Evolutionary conservation across 768 basidiomycete genomes (phyloP).

Genomic region (Mycena galopus): DNA sequence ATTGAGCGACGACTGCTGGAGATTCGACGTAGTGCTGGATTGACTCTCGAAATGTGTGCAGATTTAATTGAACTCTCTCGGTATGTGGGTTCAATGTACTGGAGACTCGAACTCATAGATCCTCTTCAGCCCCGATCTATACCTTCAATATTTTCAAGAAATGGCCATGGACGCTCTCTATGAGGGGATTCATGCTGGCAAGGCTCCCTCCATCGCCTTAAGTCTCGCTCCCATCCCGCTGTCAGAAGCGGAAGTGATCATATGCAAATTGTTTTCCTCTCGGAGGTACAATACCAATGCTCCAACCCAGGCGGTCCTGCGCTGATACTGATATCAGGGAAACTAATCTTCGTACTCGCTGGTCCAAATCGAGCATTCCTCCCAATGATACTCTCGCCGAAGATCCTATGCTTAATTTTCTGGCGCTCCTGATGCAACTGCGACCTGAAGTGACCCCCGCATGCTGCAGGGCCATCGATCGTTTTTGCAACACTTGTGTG

Average conservation of each 20-base stretch:
- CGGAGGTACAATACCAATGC: neutral
- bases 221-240: neutral
- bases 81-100: neutral
- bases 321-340: neutral
- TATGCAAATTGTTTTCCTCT: neutral
- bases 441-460: neutral
- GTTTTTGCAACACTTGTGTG: neutral
- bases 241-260: neutral
- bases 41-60: conserved; percentile 4
- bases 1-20: neutral
- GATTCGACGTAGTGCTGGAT: neutral
- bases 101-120: no score
- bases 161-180: neutral
- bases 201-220: neutral
- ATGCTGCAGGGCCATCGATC: neutral
- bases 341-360: neutral
- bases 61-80: conserved; percentile 12
- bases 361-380: neutral
- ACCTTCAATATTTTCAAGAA: neutral
- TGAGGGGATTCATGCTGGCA: neutral
- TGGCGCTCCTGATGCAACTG: neutral
- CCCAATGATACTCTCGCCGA: no score
- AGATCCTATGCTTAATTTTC: neutral
- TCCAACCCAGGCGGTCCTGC: neutral
- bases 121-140: no score